Base-by-base conservation (phyloP, 2,329 filamentous ascomycete species). In the Cladophialophora carrionii region DNA sequence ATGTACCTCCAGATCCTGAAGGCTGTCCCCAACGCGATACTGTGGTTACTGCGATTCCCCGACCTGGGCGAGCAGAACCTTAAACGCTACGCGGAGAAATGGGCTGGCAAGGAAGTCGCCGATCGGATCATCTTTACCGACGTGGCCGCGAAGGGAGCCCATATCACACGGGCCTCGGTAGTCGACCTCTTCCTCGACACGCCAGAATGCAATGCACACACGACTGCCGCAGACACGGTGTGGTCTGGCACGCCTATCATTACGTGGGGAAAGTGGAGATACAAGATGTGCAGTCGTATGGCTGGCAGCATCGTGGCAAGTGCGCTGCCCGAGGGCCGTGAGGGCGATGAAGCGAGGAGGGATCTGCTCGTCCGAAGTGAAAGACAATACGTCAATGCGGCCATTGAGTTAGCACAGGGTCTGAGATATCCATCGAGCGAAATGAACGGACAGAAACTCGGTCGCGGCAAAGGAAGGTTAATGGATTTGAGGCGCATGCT, bases 221-320 rank as follows among this genome's bases (percentile, higher is more conserved):
- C 95, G 0, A 99, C 95, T 1, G 95, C 95, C 1, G 96, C 95
- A 12, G 95, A 99, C 74, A 90, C 98, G 0, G 82, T 99, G 6
- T 99, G 95, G 95, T 96, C 91, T 59, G 96, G 93, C 71, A 98
- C 95, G 0, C 95, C 95, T 4, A 81, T 99, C 24, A 82, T 99
- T 31, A 99, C 95, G 0, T 83, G 95, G 32, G 93, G 95, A 10
- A 87, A 95, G 41, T 97, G 98, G 76, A 86, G 90, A 57, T 97
- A 97, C 79, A 99, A 99, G 78, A 99, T 99, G 95, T 99, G 95
- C 78, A 96, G 92, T 51, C 90, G 95, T 61, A 99, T 99, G 90
- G 95, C 94, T 6, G 93, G 95, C 6, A 96, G 92, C 10, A 98
- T 99, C 63, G 83, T 99, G 32, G 90, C 88, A 69, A 95, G 95